Evolutionary conservation across 2,329 filamentous ascomycete genomes (phyloP).

Genomic region (Verticillium albo-atrum): DNA sequence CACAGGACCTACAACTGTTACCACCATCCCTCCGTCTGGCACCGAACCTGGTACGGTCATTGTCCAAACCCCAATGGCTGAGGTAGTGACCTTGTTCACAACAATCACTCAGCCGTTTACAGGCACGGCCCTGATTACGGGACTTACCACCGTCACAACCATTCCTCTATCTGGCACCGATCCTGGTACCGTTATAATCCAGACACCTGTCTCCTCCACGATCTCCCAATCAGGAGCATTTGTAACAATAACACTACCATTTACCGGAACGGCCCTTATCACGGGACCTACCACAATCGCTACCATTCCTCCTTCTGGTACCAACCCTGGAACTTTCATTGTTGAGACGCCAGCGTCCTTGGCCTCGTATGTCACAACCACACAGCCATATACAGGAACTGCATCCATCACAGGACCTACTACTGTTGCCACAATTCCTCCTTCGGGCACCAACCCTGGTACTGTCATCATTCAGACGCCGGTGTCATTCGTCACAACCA

Average conservation of each 20-base stretch:
- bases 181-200: too few species aligned
- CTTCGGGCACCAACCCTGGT: background rate
- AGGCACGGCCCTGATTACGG: too few species aligned
- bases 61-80: too few species aligned
- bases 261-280: background rate
- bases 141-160: too few species aligned
- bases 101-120: too few species aligned
- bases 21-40: background rate
- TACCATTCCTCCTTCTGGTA: background rate
- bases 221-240: too few species aligned
- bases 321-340: background rate
- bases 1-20: background rate
- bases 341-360: background rate
- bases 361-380: background rate
- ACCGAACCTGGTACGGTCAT: background rate
- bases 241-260: background rate
- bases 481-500: background rate
- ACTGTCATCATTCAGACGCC: conserved; percentile 2
- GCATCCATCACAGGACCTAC: background rate
- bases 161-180: too few species aligned
- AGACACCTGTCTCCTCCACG: too few species aligned
- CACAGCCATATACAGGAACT: background rate
- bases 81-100: too few species aligned
- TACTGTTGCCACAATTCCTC: background rate
- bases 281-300: background rate